Evolutionary conservation across 2,329 filamentous ascomycete species (phyloP).

Genomic region (Penicillium sp.): DNA sequence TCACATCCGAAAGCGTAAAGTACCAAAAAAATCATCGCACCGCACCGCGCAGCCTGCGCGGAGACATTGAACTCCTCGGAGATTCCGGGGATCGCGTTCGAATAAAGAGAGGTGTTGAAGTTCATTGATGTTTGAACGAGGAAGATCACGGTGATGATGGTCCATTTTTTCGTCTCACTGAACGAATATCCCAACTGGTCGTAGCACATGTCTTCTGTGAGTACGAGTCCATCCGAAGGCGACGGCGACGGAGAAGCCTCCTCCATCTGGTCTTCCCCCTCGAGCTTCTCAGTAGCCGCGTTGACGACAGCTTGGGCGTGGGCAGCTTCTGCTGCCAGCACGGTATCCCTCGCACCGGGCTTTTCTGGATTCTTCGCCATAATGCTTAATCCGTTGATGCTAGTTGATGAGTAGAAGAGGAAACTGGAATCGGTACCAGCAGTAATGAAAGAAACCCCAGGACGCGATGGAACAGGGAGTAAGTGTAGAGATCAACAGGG

Average conservation of each 20-base stretch:
- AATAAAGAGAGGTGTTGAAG: constrained; percentile 72
- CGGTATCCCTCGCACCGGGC: constrained; percentile 23
- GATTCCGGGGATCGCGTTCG: constrained; percentile 64
- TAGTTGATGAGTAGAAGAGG: neutral
- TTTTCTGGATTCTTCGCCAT: constrained; percentile 23
- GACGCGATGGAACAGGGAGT: neutral
- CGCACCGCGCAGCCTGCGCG: constrained; percentile 64
- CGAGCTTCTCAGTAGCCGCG: constrained; percentile 20
- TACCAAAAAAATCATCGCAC: constrained; percentile 74
- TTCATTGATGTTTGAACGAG: constrained; percentile 73
- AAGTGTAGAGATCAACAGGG: constrained; percentile 4
- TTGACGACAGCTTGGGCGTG: constrained; percentile 29
- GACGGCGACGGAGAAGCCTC: constrained; percentile 22
- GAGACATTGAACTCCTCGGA: constrained; percentile 65
- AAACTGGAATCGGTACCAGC: neutral
- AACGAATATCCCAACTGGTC: constrained; percentile 63
- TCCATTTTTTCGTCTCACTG: constrained; percentile 64
- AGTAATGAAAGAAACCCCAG: neutral
- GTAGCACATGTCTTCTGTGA: constrained; percentile 60
- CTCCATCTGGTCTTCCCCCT: constrained; percentile 26
- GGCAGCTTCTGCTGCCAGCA: constrained; percentile 33
- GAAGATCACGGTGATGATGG: constrained; percentile 68
- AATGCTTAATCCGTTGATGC: too few species aligned
- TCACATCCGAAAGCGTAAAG: constrained; percentile 83
- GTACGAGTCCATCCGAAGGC: constrained; percentile 28